Conservation (phyloP, 768 basidiomycete genomes). For the Hericium coralloides region DNA sequence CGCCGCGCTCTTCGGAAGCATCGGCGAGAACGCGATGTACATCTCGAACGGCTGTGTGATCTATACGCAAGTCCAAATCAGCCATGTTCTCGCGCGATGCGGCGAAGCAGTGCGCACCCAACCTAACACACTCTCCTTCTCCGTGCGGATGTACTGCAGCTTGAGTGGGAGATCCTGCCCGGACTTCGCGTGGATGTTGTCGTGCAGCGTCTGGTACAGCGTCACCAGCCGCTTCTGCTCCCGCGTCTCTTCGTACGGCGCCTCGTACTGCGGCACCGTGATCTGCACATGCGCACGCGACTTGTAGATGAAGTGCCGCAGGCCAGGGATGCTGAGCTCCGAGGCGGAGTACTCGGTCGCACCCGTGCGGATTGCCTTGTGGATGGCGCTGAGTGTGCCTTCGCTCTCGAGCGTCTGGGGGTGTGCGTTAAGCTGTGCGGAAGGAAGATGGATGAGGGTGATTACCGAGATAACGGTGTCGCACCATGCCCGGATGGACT, state of each 20-base stretch:
- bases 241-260: slow-evolving; percentile 60
- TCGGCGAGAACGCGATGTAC: slow-evolving; percentile 75
- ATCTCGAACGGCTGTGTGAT: slow-evolving; percentile 92
- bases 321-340: slow-evolving; percentile 78
- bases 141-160: slow-evolving; percentile 79
- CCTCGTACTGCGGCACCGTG: slow-evolving; percentile 79
- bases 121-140: slow-evolving; percentile 83
- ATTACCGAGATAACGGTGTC: slow-evolving; percentile 52
- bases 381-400: slow-evolving; percentile 44
- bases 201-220: slow-evolving; percentile 81
- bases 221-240: slow-evolving; percentile 66
- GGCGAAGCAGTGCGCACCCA: slow-evolving; percentile 91
- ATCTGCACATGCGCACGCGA: slow-evolving; percentile 84
- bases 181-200: slow-evolving; percentile 85
- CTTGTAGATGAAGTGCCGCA: slow-evolving; percentile 95
- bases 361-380: slow-evolving; percentile 36
- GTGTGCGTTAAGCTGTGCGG: background rate
- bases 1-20: slow-evolving; percentile 79
- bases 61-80: too few relatives aligned
- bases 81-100: too few relatives aligned
- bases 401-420: slow-evolving; percentile 56
- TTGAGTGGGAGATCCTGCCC: slow-evolving; percentile 75
- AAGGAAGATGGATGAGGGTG: slow-evolving; percentile 1
- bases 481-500: slow-evolving; percentile 73
- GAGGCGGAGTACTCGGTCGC: slow-evolving; percentile 59